These are phyloP conservation scores for Porcisia deanei DNA, from an alignment of 208 protist genomes.

Conservation along the genomic window DNA sequence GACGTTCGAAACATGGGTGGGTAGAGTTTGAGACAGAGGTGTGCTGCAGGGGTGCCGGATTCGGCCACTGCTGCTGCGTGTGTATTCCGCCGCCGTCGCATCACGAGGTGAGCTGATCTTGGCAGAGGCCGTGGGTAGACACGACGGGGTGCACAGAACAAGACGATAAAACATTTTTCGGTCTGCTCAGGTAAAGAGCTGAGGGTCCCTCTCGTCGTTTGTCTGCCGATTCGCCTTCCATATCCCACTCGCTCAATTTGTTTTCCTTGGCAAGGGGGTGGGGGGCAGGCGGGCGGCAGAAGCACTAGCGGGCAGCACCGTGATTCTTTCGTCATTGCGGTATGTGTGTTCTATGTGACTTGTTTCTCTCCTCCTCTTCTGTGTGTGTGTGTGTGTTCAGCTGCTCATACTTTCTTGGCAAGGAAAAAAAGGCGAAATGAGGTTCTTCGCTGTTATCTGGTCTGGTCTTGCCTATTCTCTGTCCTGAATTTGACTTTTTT, in stretches of 20 bases:
- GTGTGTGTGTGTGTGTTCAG: background rate
- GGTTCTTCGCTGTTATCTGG: background rate
- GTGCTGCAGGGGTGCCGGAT: background rate
- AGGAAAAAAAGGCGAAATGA: no score
- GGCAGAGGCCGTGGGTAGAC: no score
- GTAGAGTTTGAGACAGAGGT: background rate
- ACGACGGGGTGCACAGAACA: no score
- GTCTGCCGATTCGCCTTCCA: no score
- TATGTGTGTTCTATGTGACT: background rate
- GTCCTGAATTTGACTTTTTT: background rate
- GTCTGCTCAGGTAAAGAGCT: no score
- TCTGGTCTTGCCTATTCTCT: background rate
- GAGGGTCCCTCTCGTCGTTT: no score
- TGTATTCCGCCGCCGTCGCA: background rate
- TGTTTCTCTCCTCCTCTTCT: background rate
- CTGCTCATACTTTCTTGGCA: no score
- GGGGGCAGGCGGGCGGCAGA: no score
- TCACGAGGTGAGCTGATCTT: no score
- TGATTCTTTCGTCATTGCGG: background rate
- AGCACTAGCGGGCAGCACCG: background rate
- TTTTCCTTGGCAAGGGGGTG: no score
- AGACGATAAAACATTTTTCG: no score
- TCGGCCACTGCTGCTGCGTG: background rate
- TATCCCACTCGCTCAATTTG: no score
- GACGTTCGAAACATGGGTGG: background rate